Evolutionary conservation across 2,329 filamentous ascomycete genomes (phyloP).

Genomic region (Diaporthe longicolla): DNA sequence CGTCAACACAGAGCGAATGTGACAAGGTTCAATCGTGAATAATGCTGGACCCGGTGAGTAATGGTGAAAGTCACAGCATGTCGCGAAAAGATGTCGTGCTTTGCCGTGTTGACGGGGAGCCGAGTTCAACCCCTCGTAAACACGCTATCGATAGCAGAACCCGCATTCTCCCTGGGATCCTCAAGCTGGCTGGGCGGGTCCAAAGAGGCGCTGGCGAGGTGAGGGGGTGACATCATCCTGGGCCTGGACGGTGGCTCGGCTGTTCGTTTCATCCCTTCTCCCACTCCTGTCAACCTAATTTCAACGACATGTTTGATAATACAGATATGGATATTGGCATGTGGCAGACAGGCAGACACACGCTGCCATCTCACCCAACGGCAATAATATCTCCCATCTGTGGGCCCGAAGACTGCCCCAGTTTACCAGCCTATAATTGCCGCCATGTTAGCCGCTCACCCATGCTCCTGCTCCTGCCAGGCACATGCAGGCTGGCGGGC

Average conservation of each 20-base stretch:
- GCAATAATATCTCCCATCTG: background rate
- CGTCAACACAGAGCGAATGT: too few relatives aligned
- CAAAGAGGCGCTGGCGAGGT: background rate
- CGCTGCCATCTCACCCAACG: background rate
- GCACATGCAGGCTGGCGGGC: constrained; percentile 20
- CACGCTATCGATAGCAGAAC: constrained; percentile 35
- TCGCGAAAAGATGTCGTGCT: background rate
- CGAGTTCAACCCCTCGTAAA: constrained; percentile 19
- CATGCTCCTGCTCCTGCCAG: background rate
- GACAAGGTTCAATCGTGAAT: background rate
- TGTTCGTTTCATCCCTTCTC: constrained; percentile 29
- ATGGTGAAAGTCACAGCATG: background rate
- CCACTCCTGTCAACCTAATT: constrained; percentile 21
- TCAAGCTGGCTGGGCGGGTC: background rate
- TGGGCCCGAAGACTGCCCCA: background rate
- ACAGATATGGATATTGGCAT: too few relatives aligned
- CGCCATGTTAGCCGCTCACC: background rate
- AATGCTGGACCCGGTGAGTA: background rate
- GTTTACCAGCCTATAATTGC: background rate
- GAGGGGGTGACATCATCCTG: constrained; percentile 28
- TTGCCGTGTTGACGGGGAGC: background rate
- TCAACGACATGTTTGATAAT: constrained; percentile 15
- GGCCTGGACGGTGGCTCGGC: constrained; percentile 11
- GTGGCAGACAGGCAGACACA: background rate
- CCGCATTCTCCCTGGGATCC: background rate